Conservation (phyloP, 2,329 filamentous ascomycete genomes). For the Colletotrichum spinosum region DNA sequence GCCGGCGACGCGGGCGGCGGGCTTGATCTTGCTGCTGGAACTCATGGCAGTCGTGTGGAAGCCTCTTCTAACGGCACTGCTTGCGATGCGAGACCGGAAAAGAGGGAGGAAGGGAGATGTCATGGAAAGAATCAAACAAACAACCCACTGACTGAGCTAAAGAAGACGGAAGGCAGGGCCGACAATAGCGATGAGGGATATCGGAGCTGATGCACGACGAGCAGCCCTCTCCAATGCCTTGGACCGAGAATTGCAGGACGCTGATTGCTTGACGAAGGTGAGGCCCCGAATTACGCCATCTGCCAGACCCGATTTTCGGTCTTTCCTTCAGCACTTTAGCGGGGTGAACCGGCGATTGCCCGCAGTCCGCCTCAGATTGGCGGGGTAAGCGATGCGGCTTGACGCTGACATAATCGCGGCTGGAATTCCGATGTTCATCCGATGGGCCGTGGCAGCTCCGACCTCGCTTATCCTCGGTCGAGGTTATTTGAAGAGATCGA, state of each 20-base stretch:
- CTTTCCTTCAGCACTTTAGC: conserved; percentile 21
- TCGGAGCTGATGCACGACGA: not conserved
- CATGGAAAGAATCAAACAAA: conserved; percentile 22
- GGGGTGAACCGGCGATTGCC: conserved; percentile 32
- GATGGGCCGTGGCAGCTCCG: not conserved
- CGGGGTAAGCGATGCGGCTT: conserved; percentile 17
- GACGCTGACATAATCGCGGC: conserved; percentile 13
- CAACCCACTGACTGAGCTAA: too few relatives aligned
- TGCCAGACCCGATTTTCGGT: conserved; percentile 32
- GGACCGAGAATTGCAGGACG: conserved; percentile 25
- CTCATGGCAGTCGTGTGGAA: conserved; percentile 51
- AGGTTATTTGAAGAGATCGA: too few relatives aligned
- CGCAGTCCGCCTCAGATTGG: conserved; percentile 8
- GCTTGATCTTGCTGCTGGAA: conserved; percentile 59
- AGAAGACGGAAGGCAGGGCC: conserved; percentile 1
- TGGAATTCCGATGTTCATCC: conserved; percentile 16
- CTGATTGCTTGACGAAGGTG: conserved; percentile 31
- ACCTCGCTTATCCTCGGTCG: too few relatives aligned
- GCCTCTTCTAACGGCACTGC: conserved; percentile 31
- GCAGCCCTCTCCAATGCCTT: conserved; percentile 12
- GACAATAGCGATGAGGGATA: conserved; percentile 12
- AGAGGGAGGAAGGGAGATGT: conserved; percentile 33
- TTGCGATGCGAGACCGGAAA: conserved; percentile 37
- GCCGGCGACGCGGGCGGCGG: conserved; percentile 61
- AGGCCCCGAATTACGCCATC: conserved; percentile 30